Evolutionary conservation across 768 basidiomycete species (phyloP), one percentile per base, ranked within the genome.

Genomic region (Crassisporium funariophilum): DNA sequence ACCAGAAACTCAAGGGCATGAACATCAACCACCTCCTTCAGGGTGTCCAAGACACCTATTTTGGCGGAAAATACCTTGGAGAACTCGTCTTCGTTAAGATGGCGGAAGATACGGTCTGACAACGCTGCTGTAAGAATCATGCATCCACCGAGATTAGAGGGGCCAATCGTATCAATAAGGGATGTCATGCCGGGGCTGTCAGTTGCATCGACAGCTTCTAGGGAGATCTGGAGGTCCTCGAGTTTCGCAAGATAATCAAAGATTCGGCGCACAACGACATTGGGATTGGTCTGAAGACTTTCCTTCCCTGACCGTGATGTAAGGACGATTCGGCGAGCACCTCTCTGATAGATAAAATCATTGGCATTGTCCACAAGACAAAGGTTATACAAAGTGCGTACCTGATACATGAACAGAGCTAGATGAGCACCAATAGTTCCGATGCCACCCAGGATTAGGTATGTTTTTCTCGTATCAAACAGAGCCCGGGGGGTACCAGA

Each of bases 361-460:
- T 10, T 2, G 35, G 43, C 17, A 41, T 5, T 29, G 41, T 29
- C 44, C 23, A 21, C 20, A 13, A 35, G 4, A 8, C 11, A 17
- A 17, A 44, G n/a, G 12, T 41, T n/a, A 6, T 20, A 15, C 12
- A 27, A 37, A 13, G 37, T 8, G 3, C 63, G 5, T 42, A 73
- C 73, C 58, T 67, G 42, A 49, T 74, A 74, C 68, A 76, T 68
- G 64, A 67, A 74, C 15, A 69, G 38, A 6, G 73, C 72, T 16
- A 71, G 48, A 17, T 69, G 65, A 11, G 65, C 38, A 1, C 73
- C 73, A 8, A 75, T 47, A 7, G 61, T 61, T 2, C 73, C 70
- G 22, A 73, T 64, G 8, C 72, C 73, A n/a, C 72, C 73, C 8
- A 74, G 34, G 5, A 73, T 57, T 4, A 74, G 22, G 44, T 75